phyloP scores from a whole-genome alignment of 2,329 filamentous ascomycete species.

The Cladophialophora carrionii region DNA sequence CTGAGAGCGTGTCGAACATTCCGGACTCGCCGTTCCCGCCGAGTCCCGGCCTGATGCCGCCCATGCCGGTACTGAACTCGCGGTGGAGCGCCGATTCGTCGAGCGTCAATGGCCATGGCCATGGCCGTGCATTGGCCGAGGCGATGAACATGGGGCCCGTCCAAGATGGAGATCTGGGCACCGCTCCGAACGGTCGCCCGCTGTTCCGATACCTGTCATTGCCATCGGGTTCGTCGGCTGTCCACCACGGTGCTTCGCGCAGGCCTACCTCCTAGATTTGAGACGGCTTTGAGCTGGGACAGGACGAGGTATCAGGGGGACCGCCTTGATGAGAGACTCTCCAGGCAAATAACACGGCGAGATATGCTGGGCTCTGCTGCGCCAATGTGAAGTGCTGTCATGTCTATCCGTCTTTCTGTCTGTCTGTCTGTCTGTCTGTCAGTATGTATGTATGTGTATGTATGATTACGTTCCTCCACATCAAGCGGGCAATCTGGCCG shows the following conservation, averaged over 20 bases:
- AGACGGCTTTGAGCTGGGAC: not conserved
- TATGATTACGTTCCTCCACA: too few species aligned
- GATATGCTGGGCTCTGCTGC: too few species aligned
- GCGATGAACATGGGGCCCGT: not conserved
- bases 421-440: too few species aligned
- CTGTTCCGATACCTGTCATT: not conserved
- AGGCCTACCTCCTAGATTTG: not conserved
- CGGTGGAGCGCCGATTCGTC: constrained; percentile 1
- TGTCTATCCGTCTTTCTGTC: too few species aligned
- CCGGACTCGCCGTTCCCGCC: constrained; percentile 23
- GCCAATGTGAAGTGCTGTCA: too few species aligned
- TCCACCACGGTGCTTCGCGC: not conserved
- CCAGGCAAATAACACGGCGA: too few species aligned
- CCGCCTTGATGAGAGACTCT: too few species aligned
- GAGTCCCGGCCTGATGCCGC: not conserved
- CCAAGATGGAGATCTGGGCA: not conserved
- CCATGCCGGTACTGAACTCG: not conserved
- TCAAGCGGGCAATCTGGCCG: too few species aligned
- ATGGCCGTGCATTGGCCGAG: not conserved
- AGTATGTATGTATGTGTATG: too few species aligned
- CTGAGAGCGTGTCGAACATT: constrained; percentile 32
- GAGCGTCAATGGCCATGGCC: not conserved
- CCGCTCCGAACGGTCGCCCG: not conserved
- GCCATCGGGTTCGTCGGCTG: not conserved
- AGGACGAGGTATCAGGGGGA: too few species aligned